These are phyloP conservation scores for Nannizziopsis arthrosporioides DNA, from an alignment of 2,329 filamentous ascomycete genomes.

Conservation along the genomic window DNA sequence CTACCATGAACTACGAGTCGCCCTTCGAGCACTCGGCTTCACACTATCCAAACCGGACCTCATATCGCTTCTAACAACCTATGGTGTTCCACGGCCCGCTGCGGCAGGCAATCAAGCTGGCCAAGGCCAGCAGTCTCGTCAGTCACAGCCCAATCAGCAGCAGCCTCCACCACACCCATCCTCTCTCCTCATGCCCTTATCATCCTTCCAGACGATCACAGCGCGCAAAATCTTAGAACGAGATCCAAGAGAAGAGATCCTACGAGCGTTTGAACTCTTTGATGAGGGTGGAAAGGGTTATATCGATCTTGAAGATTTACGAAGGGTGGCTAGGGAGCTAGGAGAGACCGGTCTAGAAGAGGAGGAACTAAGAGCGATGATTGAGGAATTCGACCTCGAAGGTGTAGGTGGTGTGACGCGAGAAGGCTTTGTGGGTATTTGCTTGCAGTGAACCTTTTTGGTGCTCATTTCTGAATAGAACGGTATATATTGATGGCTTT, in stretches of 20 bases:
- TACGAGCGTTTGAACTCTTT: constrained; percentile 84
- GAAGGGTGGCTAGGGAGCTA: constrained; percentile 76
- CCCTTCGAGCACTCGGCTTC: constrained; percentile 89
- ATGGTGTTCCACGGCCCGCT: constrained; percentile 52
- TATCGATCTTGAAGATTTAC: constrained; percentile 78
- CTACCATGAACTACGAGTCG: constrained; percentile 96
- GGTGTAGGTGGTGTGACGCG: constrained; percentile 66
- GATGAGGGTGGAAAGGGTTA: constrained; percentile 85
- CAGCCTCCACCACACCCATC: constrained; percentile 44
- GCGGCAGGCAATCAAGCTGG: constrained; percentile 32
- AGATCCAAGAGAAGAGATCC: constrained; percentile 81
- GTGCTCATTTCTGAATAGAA: no score
- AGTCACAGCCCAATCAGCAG: constrained; percentile 28
- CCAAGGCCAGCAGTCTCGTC: constrained; percentile 17
- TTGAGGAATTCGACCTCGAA: constrained; percentile 93
- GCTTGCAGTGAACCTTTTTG: constrained; percentile 37
- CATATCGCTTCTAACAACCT: constrained; percentile 64
- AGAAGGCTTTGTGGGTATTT: constrained; percentile 57
- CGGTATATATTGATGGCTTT: not conserved
- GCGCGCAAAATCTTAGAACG: constrained; percentile 68
- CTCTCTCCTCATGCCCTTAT: constrained; percentile 60
- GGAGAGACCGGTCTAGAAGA: constrained; percentile 81
- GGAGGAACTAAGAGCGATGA: constrained; percentile 87
- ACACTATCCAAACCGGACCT: constrained; percentile 79
- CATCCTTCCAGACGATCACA: constrained; percentile 62